A percentile compares a stretch with the other conserved stretches of the same genome.
Evolutionary conservation across 306 rosid species (phyloP).

Genomic region (Trifolium dubium): DNA sequence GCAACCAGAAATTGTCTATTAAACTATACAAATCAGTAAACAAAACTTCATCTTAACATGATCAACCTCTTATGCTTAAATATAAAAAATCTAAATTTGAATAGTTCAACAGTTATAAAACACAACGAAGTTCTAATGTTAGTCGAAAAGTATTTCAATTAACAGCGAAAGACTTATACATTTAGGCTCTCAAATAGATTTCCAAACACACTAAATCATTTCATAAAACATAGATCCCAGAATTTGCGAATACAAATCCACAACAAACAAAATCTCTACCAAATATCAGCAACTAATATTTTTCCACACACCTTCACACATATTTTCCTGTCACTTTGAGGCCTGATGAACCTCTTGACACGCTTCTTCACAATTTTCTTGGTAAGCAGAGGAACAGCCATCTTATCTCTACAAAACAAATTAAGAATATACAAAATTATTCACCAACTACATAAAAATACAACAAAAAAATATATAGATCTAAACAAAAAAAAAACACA

Average conservation of each 20-base stretch:
- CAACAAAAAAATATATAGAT: background rate
- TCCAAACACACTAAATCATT: background rate
- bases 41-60: background rate
- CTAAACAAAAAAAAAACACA: background rate
- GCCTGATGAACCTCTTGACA: constrained; percentile 62
- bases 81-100: too few species aligned
- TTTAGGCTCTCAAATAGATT: background rate
- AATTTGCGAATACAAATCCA: background rate
- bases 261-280: background rate
- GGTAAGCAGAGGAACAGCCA: constrained; percentile 69
- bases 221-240: background rate
- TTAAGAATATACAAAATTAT: background rate
- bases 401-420: constrained; percentile 38
- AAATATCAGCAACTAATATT: background rate
- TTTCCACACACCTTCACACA: constrained; percentile 58
- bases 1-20: background rate
- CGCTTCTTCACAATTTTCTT: constrained; percentile 79
- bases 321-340: constrained; percentile 63
- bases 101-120: too few species aligned
- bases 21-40: background rate
- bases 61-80: background rate
- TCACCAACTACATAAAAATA: background rate
- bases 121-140: too few species aligned
- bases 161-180: too few species aligned
- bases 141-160: too few species aligned